phyloP scores from a whole-genome alignment of 305 asterid species.

The Nicotiana rustica region DNA sequence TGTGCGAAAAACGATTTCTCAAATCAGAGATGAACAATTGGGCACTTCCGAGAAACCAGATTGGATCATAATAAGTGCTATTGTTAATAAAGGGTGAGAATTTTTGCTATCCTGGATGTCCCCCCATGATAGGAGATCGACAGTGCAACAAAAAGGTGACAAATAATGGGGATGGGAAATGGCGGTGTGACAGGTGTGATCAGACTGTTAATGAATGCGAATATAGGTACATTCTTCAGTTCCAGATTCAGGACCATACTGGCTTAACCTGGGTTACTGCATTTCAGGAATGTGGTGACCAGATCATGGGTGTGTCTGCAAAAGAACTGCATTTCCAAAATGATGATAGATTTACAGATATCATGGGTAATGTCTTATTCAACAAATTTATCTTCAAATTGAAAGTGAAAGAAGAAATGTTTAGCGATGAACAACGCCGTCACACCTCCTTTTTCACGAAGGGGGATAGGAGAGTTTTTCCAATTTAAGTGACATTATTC shows the following conservation, averaged over 20 bases:
- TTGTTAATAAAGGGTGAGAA: slow-evolving; percentile 67
- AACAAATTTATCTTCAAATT: slow-evolving; percentile 66
- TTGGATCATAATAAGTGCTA: slow-evolving; percentile 84
- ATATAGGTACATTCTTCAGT: slow-evolving; percentile 80
- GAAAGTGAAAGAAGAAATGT: slow-evolving; percentile 89
- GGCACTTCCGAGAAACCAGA: slow-evolving; percentile 97
- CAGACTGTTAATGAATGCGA: slow-evolving; percentile 74
- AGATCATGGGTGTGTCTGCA: slow-evolving; percentile 82
- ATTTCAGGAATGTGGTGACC: slow-evolving; percentile 87
- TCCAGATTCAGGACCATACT: slow-evolving; percentile 90
- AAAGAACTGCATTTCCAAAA: slow-evolving; percentile 69
- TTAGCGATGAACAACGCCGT: slow-evolving; percentile 62
- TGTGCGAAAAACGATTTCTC: slow-evolving; percentile 76
- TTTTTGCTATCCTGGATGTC: slow-evolving; percentile 85
- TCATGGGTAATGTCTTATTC: slow-evolving; percentile 60
- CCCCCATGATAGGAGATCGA: slow-evolving; percentile 75
- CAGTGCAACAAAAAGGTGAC: slow-evolving; percentile 86
- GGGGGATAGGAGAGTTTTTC: too few relatives aligned
- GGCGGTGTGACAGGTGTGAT: slow-evolving; percentile 87
- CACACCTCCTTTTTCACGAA: too few relatives aligned
- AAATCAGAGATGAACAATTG: slow-evolving; percentile 83
- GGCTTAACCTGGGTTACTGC: slow-evolving; percentile 88
- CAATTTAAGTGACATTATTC: too few relatives aligned
- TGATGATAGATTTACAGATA: slow-evolving; percentile 70
- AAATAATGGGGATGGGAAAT: slow-evolving; percentile 81